Evolutionary conservation across 2,329 filamentous ascomycete genomes (phyloP).

Genomic region (Geosmithia flava): DNA sequence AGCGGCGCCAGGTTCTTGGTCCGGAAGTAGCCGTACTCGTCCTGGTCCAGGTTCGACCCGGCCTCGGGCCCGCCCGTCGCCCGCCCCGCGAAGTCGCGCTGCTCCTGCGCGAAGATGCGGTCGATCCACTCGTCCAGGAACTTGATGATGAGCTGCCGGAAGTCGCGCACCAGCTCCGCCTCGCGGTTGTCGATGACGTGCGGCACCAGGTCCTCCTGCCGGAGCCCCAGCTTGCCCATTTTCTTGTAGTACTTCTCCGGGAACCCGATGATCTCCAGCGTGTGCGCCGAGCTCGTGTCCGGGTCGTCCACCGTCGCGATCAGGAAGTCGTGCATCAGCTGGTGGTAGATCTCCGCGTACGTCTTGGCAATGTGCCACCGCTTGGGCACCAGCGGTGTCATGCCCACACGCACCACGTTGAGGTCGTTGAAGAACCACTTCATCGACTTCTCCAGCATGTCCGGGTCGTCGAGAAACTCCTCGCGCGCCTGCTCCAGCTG

Average conservation of each 20-base stretch:
- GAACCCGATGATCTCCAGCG: conserved; percentile 88
- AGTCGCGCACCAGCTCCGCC: conserved; percentile 82
- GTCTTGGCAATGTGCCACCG: conserved; percentile 94
- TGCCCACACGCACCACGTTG: conserved; percentile 85
- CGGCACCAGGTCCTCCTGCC: conserved; percentile 62
- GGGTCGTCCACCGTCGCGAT: conserved; percentile 72
- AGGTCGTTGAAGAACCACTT: conserved; percentile 98
- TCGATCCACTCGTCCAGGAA: conserved; percentile 98
- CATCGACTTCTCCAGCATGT: conserved; percentile 72
- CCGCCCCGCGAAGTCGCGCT: conserved; percentile 67
- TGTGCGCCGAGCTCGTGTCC: conserved; percentile 72
- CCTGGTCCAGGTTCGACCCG: conserved; percentile 64
- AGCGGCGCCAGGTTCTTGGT: conserved; percentile 87
- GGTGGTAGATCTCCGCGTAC: conserved; percentile 84
- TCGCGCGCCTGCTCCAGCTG: conserved; percentile 63
- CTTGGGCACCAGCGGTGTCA: conserved; percentile 83
- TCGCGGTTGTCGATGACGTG: conserved; percentile 88
- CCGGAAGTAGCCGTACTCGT: conserved; percentile 82
- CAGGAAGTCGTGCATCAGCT: conserved; percentile 90
- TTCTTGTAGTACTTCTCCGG: conserved; percentile 93
- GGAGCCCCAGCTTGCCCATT: conserved; percentile 81
- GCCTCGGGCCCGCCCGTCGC: conserved; percentile 28
- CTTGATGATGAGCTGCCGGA: conserved; percentile 88
- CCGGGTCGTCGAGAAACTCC: conserved; percentile 72
- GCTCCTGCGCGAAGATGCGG: conserved; percentile 74